Evolutionary conservation across 306 rosid genomes (phyloP).

Genomic region (Lathyrus tuberosus): DNA sequence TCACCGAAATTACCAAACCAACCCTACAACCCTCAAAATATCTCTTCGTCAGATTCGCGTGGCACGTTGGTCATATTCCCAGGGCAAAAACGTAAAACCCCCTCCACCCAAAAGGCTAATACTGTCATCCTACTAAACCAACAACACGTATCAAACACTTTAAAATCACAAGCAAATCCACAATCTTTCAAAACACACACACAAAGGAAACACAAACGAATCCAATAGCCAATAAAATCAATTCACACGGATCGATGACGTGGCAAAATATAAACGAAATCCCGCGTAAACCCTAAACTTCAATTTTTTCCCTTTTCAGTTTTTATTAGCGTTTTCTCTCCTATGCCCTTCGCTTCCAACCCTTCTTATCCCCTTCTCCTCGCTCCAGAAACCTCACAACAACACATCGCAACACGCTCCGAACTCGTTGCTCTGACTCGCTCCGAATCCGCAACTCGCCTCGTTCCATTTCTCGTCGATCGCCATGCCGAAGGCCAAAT

Average conservation of each 20-base stretch:
- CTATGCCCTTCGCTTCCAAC: constrained; percentile 37
- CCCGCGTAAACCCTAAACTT: constrained; percentile 91
- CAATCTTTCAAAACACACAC: constrained; percentile 48
- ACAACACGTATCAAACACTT: constrained; percentile 21
- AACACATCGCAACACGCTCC: constrained; percentile 25
- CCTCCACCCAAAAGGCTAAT: background rate
- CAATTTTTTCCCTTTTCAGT: constrained; percentile 48
- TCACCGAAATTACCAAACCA: constrained; percentile 13
- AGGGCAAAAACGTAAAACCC: constrained; percentile 15
- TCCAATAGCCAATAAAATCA: background rate
- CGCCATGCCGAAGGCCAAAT: constrained; percentile 70
- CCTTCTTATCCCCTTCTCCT: constrained; percentile 55
- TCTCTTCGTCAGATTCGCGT: constrained; percentile 23
- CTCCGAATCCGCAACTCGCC: constrained; percentile 11
- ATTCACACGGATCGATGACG: constrained; percentile 62
- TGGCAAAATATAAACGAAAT: constrained; percentile 58
- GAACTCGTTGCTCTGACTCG: constrained; percentile 21
- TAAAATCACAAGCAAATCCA: background rate
- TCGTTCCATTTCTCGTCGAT: constrained; percentile 11
- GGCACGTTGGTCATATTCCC: constrained; percentile 34
- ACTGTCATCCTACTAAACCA: constrained; percentile 22
- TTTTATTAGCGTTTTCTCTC: constrained; percentile 43
- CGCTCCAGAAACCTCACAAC: constrained; percentile 26
- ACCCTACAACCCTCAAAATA: constrained; percentile 34
- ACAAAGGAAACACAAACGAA: constrained; percentile 62